Evolutionary conservation across 192 early-diverging fungal species (phyloP), one percentile per base, ranked within the genome.

Genomic region (Chytriomyces sp.): DNA sequence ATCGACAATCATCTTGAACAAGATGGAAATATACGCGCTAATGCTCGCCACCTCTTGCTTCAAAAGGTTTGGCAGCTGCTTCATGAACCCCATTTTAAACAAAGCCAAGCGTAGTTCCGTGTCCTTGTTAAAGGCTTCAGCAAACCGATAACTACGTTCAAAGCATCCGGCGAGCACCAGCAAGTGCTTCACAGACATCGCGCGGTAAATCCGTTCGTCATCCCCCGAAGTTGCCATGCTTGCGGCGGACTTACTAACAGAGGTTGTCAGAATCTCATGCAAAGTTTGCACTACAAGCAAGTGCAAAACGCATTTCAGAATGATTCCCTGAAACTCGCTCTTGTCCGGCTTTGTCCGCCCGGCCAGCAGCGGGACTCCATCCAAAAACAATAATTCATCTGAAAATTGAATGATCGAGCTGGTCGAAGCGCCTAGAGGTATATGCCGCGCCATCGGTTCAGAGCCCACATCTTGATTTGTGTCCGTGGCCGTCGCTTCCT

Each of bases 241-340:
- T 57, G 19, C 55, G 10, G n/a, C 55, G 7, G 49, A 56, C 28
- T 19, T 14, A 2, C 19, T 25, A 12, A 39, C 39, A 2, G 74
- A 77, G 25, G 78, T 77, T n/a, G 81, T 54, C 36, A 82, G 60
- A 19, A 94, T 82, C 63, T 96, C 93, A 69, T 92, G 89, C 32
- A 98, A 77, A 0, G 93, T 95, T 75, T 95, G 93, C 52, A 98
- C 93, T 22, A 96, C 79, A 61, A 93, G 81, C 58, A 95, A 80
- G 61, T 98, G 95, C 52, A 93, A 78, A 0, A 94, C 89, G 79
- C 95, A 98, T 77, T 94, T 94, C 28, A 93, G 86, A 67, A 94
- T 92, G 31, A 93, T 93, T 57, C 87, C 87, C 65, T 91, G 86
- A 79, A 96, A 96, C 54, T 91, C 88, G 25, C 86, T 80, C 60